A percentile compares a stretch with the other conserved stretches of the same genome.
These are phyloP conservation scores for Cytospora piceicola DNA, from an alignment of 2,329 filamentous ascomycete genomes.

Conservation along the genomic window DNA sequence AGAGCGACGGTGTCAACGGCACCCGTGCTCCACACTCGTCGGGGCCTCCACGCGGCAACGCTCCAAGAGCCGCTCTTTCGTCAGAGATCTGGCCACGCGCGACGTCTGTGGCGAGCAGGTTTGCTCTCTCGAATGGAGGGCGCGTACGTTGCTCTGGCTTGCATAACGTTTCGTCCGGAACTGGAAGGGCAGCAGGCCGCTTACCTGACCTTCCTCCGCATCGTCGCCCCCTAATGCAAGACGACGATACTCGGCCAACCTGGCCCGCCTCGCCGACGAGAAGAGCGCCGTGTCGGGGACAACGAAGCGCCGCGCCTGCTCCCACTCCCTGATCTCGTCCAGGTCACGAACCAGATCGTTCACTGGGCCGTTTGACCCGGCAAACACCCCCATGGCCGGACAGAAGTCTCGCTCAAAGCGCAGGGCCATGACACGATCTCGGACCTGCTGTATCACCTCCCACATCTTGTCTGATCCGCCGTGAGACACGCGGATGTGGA, in stretches of 20 bases:
- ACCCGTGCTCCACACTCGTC: not conserved
- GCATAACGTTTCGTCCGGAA: not conserved
- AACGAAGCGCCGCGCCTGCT: not conserved
- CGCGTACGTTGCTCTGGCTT: conserved; percentile 1
- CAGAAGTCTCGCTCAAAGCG: not conserved
- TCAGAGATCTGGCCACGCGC: not conserved
- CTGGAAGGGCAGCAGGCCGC: not conserved
- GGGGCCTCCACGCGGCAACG: not conserved
- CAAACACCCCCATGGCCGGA: not conserved
- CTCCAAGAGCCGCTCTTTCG: not conserved
- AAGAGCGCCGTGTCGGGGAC: too few species aligned
- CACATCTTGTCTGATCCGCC: not conserved
- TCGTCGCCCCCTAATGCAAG: not conserved
- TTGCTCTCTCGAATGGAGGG: conserved; percentile 5
- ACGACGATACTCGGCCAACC: too few species aligned
- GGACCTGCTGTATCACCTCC: not conserved
- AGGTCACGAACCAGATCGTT: conserved; percentile 1
- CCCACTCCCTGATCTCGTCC: conserved; percentile 14
- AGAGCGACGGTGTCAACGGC: not conserved
- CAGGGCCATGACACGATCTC: not conserved
- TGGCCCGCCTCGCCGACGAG: too few species aligned
- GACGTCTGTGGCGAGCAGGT: not conserved
- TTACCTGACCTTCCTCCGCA: not conserved
- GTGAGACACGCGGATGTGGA: not conserved
- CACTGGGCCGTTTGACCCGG: not conserved